Conservation (phyloP, 768 basidiomycete genomes). For the Suillus alpinus region DNA sequence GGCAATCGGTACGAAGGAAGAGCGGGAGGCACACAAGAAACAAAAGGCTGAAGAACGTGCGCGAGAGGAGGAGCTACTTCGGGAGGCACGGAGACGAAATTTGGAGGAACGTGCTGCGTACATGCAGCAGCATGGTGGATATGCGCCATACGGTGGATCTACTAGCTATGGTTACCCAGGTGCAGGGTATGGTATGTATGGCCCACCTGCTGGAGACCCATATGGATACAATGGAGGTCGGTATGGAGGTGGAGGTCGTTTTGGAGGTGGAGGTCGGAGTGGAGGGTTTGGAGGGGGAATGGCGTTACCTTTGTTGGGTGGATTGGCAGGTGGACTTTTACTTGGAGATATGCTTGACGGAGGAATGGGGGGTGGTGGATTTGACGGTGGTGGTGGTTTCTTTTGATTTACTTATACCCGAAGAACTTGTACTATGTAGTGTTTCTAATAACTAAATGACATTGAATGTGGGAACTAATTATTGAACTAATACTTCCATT, state of each 20-base stretch:
- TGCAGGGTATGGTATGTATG: neutral
- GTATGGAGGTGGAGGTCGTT: neutral
- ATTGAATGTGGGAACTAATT: constrained; percentile 1
- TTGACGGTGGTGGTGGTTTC: constrained; percentile 20
- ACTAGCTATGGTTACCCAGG: neutral
- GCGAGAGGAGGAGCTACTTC: constrained; percentile 19
- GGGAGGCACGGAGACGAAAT: constrained; percentile 18
- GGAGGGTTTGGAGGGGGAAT: constrained; percentile 21
- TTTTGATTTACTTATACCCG: constrained; percentile 5
- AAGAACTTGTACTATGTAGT: neutral
- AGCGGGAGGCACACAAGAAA: constrained; percentile 46
- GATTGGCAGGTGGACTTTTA: constrained; percentile 48
- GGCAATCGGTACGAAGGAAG: constrained; percentile 61
- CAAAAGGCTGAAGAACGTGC: constrained; percentile 29
- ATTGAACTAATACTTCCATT: neutral
- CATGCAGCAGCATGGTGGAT: constrained; percentile 29
- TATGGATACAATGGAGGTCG: constrained; percentile 14
- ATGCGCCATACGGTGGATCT: constrained; percentile 26
- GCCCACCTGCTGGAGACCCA: constrained; percentile 4
- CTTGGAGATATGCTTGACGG: constrained; percentile 44
- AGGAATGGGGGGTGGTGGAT: constrained; percentile 31
- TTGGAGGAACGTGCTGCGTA: constrained; percentile 33
- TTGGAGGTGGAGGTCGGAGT: constrained; percentile 16
- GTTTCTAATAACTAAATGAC: neutral
- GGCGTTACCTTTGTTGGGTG: constrained; percentile 42